Conservation (phyloP, 129 eudicot genomes). For the Tagetes patula region DNA sequence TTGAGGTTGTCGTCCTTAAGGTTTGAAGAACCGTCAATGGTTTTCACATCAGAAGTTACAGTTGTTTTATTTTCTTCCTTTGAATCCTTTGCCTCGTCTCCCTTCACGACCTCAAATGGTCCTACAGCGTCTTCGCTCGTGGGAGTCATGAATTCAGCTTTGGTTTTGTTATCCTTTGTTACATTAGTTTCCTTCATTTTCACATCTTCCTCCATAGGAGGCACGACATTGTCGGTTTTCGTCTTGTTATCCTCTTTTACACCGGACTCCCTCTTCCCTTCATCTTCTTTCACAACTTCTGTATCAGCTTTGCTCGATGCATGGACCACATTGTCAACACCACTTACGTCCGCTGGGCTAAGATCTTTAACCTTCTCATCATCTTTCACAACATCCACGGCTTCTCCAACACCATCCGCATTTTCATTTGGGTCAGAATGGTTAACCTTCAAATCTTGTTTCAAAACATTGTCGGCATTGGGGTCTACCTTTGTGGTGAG, state of each 20-base stretch:
- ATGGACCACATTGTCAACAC: constrained; percentile 3
- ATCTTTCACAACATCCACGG: neutral
- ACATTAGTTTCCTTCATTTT: neutral
- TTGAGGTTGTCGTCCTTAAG: neutral
- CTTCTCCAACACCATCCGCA: neutral
- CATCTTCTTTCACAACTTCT: constrained; percentile 21
- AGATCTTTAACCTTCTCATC: constrained; percentile 20
- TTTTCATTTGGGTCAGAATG: neutral
- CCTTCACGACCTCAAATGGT: neutral
- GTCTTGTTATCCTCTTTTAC: neutral
- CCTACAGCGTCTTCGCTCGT: constrained; percentile 17
- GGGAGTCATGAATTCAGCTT: constrained; percentile 27
- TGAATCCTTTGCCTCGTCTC: constrained; percentile 13
- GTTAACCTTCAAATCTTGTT: constrained; percentile 3
- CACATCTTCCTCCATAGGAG: neutral
- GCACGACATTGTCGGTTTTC: constrained; percentile 12
- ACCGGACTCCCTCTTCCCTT: constrained; percentile 21
- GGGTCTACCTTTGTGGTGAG: constrained; percentile 13
- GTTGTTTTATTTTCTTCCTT: neutral
- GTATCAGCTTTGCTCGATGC: constrained; percentile 11
- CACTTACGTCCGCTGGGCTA: neutral
- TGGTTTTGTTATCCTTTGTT: constrained; percentile 14
- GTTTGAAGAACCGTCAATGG: constrained; percentile 16
- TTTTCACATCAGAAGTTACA: neutral
- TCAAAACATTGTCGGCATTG: neutral